Base-by-base conservation (phyloP, 164 flowering plant species). In the Umbilicus rupestris region DNA sequence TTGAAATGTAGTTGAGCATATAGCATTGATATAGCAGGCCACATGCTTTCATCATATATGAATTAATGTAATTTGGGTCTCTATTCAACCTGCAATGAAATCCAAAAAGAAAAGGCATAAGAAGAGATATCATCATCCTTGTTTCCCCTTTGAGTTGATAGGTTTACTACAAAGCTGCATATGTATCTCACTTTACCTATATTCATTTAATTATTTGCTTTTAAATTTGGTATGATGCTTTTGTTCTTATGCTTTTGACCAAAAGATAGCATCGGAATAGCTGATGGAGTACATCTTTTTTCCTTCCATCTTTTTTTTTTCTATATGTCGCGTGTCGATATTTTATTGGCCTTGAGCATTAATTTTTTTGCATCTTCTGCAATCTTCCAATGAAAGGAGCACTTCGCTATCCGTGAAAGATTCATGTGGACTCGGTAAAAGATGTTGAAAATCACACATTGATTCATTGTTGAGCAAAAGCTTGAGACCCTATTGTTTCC, bases 11-110 rank as follows among this genome's bases (percentile, higher is more conserved):
- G 65, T 62, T 67, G 63, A 71, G 50, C 73, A 68, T 49, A 63
- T 50, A 50, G 44, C 66, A 39, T 59, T 59, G 45, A 64, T 67
- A 62, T 76, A 75, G 74, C 72, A 73, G 70, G 76, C 73, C 80
- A 80, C 79, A 73, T 76, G 80, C 75, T 71, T 62, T 66, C 75
- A 68, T 73, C 70, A 70, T 73, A 70, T 71, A 69, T 65, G 49
- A 67, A 58, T 3, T 76, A 46, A 68, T 45, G 39, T 64, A 37
- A 41, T 26, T 17, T 19, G 60, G 42, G 17, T 69, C 62, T 20
- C 20, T 55, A 39, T 64, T 37, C 58, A 60, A 59, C 66, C 69
- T 64, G 78, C 71, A 66, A 73, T 67, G 69, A 68, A 73, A 49
- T 68, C 71, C 71, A 73, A 69, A 76, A 69, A 66, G 59, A 63